Evolutionary conservation across 306 rosid genomes (phyloP).

Genomic region (Acacia acuminata): DNA sequence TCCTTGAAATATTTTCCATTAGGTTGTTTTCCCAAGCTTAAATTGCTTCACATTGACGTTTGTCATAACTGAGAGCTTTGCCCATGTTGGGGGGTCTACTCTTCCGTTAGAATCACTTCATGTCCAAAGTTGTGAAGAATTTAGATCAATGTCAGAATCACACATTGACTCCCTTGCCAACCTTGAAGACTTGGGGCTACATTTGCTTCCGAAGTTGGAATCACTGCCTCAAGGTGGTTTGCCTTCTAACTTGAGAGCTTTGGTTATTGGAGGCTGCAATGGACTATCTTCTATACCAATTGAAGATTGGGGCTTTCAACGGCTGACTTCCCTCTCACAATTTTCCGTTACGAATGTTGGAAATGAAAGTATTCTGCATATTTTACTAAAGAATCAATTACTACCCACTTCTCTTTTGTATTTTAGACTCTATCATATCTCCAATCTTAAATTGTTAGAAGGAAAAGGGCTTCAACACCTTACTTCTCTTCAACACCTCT

Average conservation of each 20-base stretch:
- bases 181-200: accelerated
- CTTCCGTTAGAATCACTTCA: accelerated
- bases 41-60: accelerated
- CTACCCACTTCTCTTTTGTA: not conserved
- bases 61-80: not conserved
- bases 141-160: not conserved
- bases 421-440: accelerated
- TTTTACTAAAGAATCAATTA: not conserved
- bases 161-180: not conserved
- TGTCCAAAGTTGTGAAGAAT: accelerated
- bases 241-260: not conserved
- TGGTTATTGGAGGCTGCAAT: accelerated
- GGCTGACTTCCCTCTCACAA: not conserved
- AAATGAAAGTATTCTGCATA: not conserved
- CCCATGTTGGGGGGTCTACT: not conserved
- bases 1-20: not conserved
- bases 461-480: slow-evolving; percentile 4
- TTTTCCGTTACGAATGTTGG: not conserved
- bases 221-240: not conserved
- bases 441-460: not conserved
- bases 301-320: not conserved
- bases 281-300: not conserved
- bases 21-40: not conserved
- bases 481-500: not conserved
- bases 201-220: not conserved